Evolutionary conservation across 1,284 basidiomycete species (phyloP).

Genomic region (Schizophyllum amplum): DNA sequence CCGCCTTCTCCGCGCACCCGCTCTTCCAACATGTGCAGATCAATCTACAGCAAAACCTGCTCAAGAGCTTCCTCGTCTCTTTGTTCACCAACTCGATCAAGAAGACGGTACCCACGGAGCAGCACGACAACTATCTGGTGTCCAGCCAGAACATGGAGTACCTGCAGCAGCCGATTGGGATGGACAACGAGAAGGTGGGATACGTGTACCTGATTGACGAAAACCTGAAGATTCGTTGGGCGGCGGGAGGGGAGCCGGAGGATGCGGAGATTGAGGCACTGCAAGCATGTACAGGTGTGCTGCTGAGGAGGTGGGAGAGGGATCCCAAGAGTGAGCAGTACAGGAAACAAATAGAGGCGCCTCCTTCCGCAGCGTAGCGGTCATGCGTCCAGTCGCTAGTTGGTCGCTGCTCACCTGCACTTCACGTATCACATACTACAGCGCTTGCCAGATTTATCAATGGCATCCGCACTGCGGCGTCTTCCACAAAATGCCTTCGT

Average conservation of each 20-base stretch:
- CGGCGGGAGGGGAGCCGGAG: slow-evolving; percentile 80
- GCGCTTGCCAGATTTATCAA: no score
- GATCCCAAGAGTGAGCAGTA: slow-evolving; percentile 13
- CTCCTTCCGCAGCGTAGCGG: no score
- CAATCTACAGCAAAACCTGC: slow-evolving; percentile 75
- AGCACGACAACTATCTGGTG: slow-evolving; percentile 77
- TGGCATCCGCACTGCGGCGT: no score
- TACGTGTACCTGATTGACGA: slow-evolving; percentile 91
- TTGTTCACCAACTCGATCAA: slow-evolving; percentile 76
- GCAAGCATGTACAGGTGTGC: slow-evolving; percentile 65
- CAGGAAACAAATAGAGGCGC: neutral
- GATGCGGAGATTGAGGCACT: slow-evolving; percentile 66
- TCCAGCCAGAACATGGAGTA: slow-evolving; percentile 77
- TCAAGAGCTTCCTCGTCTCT: slow-evolving; percentile 85
- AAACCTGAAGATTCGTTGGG: slow-evolving; percentile 86
- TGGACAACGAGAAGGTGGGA: slow-evolving; percentile 88
- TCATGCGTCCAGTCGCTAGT: no score
- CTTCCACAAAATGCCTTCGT: no score
- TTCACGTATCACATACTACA: no score
- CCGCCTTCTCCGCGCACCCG: slow-evolving; percentile 52
- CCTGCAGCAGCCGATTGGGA: slow-evolving; percentile 74
- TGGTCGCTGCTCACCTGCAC: no score
- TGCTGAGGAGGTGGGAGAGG: slow-evolving; percentile 51
- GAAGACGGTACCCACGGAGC: slow-evolving; percentile 48
- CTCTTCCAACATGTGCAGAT: slow-evolving; percentile 83